Conservation (phyloP, 1,139 yeast genomes). For the Lodderomyces parapsilosis region DNA sequence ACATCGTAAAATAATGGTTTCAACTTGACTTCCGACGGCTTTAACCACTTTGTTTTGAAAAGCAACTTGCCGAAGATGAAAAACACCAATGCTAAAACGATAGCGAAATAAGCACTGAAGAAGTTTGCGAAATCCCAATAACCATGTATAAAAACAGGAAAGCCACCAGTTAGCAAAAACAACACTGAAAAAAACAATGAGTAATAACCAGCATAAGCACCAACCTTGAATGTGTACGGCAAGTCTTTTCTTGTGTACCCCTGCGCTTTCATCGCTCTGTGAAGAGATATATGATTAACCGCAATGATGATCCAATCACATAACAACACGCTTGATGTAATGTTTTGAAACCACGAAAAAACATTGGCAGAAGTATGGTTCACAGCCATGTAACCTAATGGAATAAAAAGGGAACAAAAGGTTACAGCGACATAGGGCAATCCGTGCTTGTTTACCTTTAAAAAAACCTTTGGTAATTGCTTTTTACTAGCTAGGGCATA, state of each 20-base stretch:
- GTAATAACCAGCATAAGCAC: constrained; percentile 32
- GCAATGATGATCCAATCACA: constrained; percentile 30
- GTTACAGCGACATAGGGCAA: constrained; percentile 26
- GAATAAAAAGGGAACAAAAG: constrained; percentile 23
- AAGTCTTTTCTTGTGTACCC: constrained; percentile 34
- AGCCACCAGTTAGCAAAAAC: constrained; percentile 41
- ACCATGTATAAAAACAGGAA: constrained; percentile 35
- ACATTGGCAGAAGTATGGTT: constrained; percentile 22
- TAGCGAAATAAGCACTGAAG: constrained; percentile 37
- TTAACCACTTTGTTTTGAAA: constrained; percentile 23
- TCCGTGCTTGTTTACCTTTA: constrained; percentile 31
- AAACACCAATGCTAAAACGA: constrained; percentile 30
- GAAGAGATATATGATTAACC: constrained; percentile 29
- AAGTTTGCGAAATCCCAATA: constrained; percentile 31
- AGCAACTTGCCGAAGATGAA: constrained; percentile 29
- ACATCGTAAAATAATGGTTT: constrained; percentile 32
- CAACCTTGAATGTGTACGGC: constrained; percentile 29
- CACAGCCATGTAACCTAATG: constrained; percentile 28
- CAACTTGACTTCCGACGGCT: constrained; percentile 33
- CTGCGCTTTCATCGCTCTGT: constrained; percentile 36
- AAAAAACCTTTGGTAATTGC: constrained; percentile 41
- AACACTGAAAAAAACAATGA: constrained; percentile 32
- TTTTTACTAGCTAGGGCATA: constrained; percentile 48
- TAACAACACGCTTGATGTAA: constrained; percentile 24
- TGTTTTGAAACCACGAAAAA: constrained; percentile 28